Conservation (phyloP, 257 asterid species). For the Marsdenia floribunda region DNA sequence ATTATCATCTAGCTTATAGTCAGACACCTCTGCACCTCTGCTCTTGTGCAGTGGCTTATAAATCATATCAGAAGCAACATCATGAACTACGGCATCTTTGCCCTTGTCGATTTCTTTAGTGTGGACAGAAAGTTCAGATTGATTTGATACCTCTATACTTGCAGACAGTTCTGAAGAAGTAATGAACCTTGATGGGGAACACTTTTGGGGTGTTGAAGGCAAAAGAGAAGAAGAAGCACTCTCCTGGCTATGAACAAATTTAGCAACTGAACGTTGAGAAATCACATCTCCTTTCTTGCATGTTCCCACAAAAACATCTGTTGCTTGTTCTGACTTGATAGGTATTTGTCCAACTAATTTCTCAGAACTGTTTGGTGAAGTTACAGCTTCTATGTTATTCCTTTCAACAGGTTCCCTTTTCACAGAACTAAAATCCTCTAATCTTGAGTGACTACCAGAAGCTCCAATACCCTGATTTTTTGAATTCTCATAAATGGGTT, state of each 20-base stretch:
- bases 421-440: constrained; percentile 28
- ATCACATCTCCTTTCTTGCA: constrained; percentile 20
- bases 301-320: constrained; percentile 26
- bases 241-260: constrained; percentile 48
- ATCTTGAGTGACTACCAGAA: constrained; percentile 31
- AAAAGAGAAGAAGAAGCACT: constrained; percentile 43
- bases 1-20: constrained; percentile 21
- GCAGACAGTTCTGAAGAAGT: constrained; percentile 45
- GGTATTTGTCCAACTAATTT: constrained; percentile 34
- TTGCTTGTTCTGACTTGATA: constrained; percentile 53
- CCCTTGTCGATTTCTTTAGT: constrained; percentile 25
- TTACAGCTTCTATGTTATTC: constrained; percentile 23
- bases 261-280: constrained; percentile 31
- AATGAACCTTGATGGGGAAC: constrained; percentile 31
- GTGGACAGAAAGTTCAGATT: constrained; percentile 43
- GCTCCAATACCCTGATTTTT: constrained; percentile 32
- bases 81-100: constrained; percentile 25
- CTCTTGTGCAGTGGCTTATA: constrained; percentile 24
- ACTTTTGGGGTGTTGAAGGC: constrained; percentile 50
- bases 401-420: constrained; percentile 42
- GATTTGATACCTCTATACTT: constrained; percentile 35
- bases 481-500: constrained; percentile 54
- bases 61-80: constrained; percentile 17
- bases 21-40: constrained; percentile 25
- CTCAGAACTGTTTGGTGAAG: constrained; percentile 26